Evolutionary conservation across 352 stramenopile species (phyloP).

Genomic region (Phytopythium vexans): DNA sequence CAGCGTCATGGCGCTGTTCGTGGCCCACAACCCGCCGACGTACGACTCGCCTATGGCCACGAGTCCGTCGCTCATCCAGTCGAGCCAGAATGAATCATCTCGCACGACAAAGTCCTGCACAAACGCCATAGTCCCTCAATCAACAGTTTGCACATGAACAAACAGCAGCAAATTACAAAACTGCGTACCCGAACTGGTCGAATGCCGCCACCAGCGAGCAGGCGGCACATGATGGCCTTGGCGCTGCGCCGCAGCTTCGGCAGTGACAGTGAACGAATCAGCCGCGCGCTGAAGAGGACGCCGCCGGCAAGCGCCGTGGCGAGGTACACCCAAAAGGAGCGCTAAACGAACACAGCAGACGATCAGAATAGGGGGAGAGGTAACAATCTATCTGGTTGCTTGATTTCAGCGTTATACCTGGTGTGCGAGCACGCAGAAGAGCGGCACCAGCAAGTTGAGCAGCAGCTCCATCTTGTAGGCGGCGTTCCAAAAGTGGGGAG

Average conservation of each 20-base stretch:
- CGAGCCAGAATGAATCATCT: slow-evolving; percentile 79
- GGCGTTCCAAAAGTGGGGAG: slow-evolving; percentile 76
- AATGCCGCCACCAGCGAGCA: slow-evolving; percentile 62
- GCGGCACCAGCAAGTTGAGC: slow-evolving; percentile 67
- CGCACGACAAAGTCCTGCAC: slow-evolving; percentile 73
- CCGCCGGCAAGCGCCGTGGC: slow-evolving; percentile 54
- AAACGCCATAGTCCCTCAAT: slow-evolving; percentile 3
- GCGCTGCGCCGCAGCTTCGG: slow-evolving; percentile 61
- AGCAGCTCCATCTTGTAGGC: slow-evolving; percentile 81
- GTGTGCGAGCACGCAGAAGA: slow-evolving; percentile 78
- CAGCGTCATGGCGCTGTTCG: slow-evolving; percentile 45
- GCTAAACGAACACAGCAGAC: slow-evolving; percentile 21
- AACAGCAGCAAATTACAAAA: not conserved
- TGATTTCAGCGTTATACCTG: slow-evolving; percentile 44
- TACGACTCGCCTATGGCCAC: slow-evolving; percentile 83
- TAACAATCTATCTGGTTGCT: not conserved
- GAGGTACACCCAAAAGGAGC: slow-evolving; percentile 79
- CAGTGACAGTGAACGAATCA: slow-evolving; percentile 75
- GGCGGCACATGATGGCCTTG: slow-evolving; percentile 69
- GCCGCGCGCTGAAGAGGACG: slow-evolving; percentile 52
- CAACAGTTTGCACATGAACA: not conserved
- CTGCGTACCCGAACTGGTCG: slow-evolving; percentile 42
- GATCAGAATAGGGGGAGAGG: slow-evolving; percentile 6
- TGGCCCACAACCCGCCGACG: slow-evolving; percentile 67
- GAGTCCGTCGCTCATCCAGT: slow-evolving; percentile 86